Evolutionary conservation across 176 grass and related monocot genomes (phyloP).

Genomic region (Carex pumila): DNA sequence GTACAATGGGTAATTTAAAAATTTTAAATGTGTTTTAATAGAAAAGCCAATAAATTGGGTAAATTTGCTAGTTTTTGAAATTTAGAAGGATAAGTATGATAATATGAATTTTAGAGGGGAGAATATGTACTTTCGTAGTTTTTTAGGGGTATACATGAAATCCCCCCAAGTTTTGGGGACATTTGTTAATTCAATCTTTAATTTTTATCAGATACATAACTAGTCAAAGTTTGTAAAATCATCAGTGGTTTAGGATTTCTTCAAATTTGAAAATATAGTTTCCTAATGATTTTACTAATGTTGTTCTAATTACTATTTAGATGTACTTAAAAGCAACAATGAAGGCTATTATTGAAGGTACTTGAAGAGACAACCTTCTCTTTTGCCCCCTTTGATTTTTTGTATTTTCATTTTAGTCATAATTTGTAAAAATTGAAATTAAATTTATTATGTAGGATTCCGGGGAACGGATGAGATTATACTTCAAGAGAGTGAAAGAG

Average conservation of each 20-base stretch:
- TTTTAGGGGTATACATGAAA: too few species aligned
- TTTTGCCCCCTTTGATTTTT: not conserved
- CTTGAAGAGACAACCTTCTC: constrained; percentile 11
- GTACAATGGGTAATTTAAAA: too few species aligned
- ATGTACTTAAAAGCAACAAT: constrained; percentile 85
- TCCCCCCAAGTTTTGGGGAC: not conserved
- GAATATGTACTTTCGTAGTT: too few species aligned
- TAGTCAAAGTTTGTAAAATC: not conserved
- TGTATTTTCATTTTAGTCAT: not conserved
- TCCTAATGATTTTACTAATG: not conserved
- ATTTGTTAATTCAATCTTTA: not conserved
- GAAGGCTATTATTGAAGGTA: constrained; percentile 89
- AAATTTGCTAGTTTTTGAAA: too few species aligned
- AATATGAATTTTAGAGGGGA: too few species aligned
- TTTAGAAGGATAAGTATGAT: too few species aligned
- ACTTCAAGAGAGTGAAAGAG: constrained; percentile 82
- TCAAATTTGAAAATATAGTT: not conserved
- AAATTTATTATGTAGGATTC: constrained; percentile 47
- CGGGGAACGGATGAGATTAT: constrained; percentile 59
- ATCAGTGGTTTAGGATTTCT: not conserved
- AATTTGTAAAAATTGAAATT: not conserved
- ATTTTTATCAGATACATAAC: not conserved
- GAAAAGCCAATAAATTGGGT: too few species aligned
- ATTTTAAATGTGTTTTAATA: too few species aligned
- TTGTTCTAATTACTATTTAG: constrained; percentile 25